These are phyloP conservation scores for Alternaria hordeiaustralica DNA, from an alignment of 2,329 filamentous ascomycete species.

Conservation along the genomic window DNA sequence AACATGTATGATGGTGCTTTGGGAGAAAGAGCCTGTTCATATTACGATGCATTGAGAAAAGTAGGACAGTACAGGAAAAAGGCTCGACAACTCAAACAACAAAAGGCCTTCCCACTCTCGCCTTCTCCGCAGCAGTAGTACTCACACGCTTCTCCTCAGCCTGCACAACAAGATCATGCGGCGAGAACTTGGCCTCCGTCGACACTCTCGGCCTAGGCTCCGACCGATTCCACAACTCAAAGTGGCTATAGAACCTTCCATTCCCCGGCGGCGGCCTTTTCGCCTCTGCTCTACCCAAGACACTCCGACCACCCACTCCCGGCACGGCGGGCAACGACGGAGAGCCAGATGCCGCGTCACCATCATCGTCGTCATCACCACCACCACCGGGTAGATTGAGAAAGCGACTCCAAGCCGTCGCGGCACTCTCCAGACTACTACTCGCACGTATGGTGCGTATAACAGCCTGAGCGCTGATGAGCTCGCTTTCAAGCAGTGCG, in stretches of 20 bases:
- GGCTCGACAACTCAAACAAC: constrained; percentile 9
- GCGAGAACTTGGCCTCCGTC: not conserved
- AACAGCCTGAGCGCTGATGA: constrained; percentile 35
- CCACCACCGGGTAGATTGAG: constrained; percentile 40
- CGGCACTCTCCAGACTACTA: constrained; percentile 38
- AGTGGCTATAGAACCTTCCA: constrained; percentile 32
- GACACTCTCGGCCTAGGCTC: not conserved
- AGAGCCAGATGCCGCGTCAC: not conserved
- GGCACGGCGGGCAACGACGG: not conserved
- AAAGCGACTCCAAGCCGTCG: constrained; percentile 40
- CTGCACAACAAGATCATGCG: constrained; percentile 3
- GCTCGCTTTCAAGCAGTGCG: constrained; percentile 31
- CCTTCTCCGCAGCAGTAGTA: not conserved
- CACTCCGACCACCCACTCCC: not conserved
- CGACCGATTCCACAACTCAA: constrained; percentile 36
- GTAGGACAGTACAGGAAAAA: not conserved
- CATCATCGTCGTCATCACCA: not conserved
- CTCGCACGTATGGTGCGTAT: constrained; percentile 47
- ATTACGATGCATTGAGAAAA: not conserved
- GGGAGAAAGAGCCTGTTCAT: not conserved
- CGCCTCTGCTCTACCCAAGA: not conserved
- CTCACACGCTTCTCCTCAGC: constrained; percentile 2
- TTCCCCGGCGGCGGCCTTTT: constrained; percentile 12
- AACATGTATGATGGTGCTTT: not conserved
- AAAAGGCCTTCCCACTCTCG: constrained; percentile 13